Evolutionary conservation across 805 yeast genomes (phyloP), one percentile per base, ranked within the genome.

Genomic region (Yarrowia yakushimensis): DNA sequence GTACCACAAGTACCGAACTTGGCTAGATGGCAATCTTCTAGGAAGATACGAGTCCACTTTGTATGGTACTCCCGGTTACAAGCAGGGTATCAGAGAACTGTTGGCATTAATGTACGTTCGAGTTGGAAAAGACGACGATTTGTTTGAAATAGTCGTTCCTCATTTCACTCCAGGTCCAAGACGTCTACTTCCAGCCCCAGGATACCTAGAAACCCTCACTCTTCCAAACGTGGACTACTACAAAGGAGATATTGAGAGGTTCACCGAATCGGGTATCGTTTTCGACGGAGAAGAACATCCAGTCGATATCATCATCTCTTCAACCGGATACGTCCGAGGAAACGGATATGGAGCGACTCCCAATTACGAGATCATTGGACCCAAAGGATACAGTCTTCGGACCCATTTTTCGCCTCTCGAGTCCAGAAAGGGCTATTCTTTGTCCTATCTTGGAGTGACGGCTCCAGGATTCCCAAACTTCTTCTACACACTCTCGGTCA

Each of bases 1-100:
- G 31, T 68, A 66, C 36, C 65, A 64, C 27, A 48, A 60, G 30
- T 69, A 65, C 62, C 65, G 71, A 20, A 68, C 69, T 46, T 64
- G 45, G 10, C 54, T 69, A n/a, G 71, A 69, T 12, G 8, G 30
- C 15, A 36, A 34, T 33, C 27, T 57, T 1, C 37, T 27, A 3
- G 62, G 62, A 10, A 57, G 28, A 31, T 57, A 66, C 57, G 48
- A 30, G 36, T 12, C 42, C 30, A 28, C 46, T 10, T 31, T 63
- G 50, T 41, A 15, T 27, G 54, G 66, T n/a, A 48, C 39, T 28
- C 15, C 43, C 23, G 52, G 42, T n/a, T 36, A 22, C 52, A 37
- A 59, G 34, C 10, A 50, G 31, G 54, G 42, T 34, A 13, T 65
- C 31, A 27, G 42, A 41, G 68, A 64, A 36, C 31, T 57, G 43